Conservation (phyloP, 192 early-diverging fungal species). For the Mortierella antarctica region DNA sequence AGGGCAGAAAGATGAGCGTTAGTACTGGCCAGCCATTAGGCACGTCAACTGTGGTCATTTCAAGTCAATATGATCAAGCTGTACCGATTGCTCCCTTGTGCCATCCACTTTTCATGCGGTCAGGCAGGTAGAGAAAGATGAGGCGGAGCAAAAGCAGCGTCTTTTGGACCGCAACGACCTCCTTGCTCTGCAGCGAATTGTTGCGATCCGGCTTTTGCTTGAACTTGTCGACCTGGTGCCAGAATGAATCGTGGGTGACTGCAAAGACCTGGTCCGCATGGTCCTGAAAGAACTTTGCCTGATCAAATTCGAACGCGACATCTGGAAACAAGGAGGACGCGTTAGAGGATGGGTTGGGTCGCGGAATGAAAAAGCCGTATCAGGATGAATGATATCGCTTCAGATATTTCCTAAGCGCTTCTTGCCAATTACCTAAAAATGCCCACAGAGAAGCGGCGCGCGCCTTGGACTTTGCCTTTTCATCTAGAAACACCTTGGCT, state of each 20-base stretch:
- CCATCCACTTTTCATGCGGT: conserved; percentile 82
- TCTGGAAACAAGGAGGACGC: conserved; percentile 50
- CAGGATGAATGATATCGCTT: background rate
- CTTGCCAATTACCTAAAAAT: conserved; percentile 69
- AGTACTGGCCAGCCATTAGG: too few species aligned
- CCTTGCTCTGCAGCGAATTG: conserved; percentile 69
- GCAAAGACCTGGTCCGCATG: conserved; percentile 75
- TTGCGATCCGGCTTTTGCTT: conserved; percentile 71
- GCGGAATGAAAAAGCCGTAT: background rate
- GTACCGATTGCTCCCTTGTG: conserved; percentile 72
- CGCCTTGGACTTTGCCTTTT: conserved; percentile 78
- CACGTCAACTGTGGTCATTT: background rate
- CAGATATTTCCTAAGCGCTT: background rate
- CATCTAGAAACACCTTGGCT: conserved; percentile 81
- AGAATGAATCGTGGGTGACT: conserved; percentile 75
- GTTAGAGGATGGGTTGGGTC: background rate
- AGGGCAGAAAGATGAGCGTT: background rate
- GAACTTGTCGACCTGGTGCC: conserved; percentile 79
- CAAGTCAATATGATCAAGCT: background rate
- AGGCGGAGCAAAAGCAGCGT: conserved; percentile 71
- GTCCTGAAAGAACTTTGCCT: conserved; percentile 82
- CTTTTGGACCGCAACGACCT: conserved; percentile 71
- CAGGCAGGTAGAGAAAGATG: conserved; percentile 73
- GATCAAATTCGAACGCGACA: conserved; percentile 73
- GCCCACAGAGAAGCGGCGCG: conserved; percentile 71